These are phyloP conservation scores for Malus asiatica DNA, from an alignment of 306 rosid species.

Conservation along the genomic window DNA sequence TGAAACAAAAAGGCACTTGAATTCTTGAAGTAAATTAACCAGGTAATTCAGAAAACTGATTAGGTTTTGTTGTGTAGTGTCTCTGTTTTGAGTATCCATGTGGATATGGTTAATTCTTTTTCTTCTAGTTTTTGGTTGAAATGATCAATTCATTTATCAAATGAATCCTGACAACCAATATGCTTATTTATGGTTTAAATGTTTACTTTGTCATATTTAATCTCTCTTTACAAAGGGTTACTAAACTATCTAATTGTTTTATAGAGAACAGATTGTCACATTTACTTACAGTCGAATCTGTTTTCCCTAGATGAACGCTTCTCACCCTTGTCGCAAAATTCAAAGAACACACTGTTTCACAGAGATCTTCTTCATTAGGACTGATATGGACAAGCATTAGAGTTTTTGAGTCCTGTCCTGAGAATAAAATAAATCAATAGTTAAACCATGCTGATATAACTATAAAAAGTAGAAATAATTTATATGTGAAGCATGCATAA, in stretches of 20 bases:
- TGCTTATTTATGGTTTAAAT: background rate
- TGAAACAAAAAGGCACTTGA: background rate
- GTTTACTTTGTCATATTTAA: background rate
- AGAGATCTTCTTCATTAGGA: conserved; percentile 35
- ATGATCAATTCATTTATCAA: background rate
- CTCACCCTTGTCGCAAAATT: conserved; percentile 31
- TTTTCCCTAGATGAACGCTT: conserved; percentile 27
- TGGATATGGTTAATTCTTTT: background rate
- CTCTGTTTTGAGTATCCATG: background rate
- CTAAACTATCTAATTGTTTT: background rate
- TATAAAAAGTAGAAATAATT: background rate
- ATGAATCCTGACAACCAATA: background rate
- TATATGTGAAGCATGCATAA: background rate
- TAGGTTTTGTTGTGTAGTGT: background rate
- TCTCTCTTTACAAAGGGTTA: background rate
- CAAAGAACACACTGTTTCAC: conserved; percentile 34
- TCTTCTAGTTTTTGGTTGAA: background rate
- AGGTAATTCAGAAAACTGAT: conserved; percentile 1
- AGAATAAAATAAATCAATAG: background rate
- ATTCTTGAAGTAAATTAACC: conserved; percentile 4
- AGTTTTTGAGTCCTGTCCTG: conserved; percentile 37
- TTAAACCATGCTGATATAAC: background rate
- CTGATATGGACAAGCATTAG: conserved; percentile 38
- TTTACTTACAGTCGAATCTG: conserved; percentile 25
- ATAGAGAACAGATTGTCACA: background rate